Percentiles rank a stretch among this genome's conserved stretches.
Evolutionary conservation across 2,329 filamentous ascomycete species (phyloP).

Genomic region (Xylariaceae sp.): DNA sequence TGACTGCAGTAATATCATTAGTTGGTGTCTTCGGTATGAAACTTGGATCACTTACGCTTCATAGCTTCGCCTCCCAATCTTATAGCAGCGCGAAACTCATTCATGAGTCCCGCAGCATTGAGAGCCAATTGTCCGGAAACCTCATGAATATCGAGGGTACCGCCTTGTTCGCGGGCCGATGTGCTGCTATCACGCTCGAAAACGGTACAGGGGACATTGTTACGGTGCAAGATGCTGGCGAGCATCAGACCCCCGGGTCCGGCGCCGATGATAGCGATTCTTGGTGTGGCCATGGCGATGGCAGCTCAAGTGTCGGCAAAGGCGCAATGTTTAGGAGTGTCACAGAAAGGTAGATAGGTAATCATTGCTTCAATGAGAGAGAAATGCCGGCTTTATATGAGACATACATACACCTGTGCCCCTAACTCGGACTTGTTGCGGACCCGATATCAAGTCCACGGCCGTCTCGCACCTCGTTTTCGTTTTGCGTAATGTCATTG

Average conservation of each 20-base stretch:
- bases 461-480: no score
- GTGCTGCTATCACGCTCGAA: slow-evolving; percentile 31
- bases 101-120: slow-evolving; percentile 29
- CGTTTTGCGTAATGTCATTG: no score
- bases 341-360: no score
- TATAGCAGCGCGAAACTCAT: slow-evolving; percentile 24
- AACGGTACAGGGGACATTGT: slow-evolving; percentile 25
- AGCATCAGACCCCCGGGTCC: slow-evolving; percentile 32
- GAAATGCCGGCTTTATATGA: no score
- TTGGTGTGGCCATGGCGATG: slow-evolving; percentile 12
- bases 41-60: slow-evolving; percentile 14
- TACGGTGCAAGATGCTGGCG: slow-evolving; percentile 28
- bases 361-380: no score
- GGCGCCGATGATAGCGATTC: slow-evolving; percentile 31
- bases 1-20: no score
- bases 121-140: slow-evolving; percentile 30
- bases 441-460: no score
- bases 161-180: slow-evolving; percentile 41
- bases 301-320: no score
- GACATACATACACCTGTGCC: no score
- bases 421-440: no score
- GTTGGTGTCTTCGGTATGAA: no score
- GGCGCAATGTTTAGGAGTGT: no score
- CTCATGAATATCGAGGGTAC: slow-evolving; percentile 45
- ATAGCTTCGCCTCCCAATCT: slow-evolving; percentile 24